Evolutionary conservation across 176 grass and related monocot species (phyloP).

Genomic region (Triticum timopheevii): DNA sequence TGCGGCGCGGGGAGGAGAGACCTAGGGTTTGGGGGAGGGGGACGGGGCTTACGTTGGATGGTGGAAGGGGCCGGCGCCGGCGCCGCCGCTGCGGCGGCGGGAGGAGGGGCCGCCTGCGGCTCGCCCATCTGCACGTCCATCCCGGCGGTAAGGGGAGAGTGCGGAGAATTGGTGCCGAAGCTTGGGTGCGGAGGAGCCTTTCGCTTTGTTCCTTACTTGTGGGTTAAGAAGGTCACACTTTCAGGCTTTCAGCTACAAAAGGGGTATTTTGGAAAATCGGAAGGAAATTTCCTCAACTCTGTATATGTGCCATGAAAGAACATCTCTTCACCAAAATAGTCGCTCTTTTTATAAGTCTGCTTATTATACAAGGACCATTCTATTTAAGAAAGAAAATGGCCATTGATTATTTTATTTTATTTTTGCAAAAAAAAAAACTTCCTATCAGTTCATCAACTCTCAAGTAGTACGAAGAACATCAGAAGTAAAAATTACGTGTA

Average conservation of each 20-base stretch:
- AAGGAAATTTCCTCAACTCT: too few relatives aligned
- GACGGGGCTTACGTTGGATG: conserved; percentile 24
- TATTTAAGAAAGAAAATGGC: too few relatives aligned
- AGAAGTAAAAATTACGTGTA: too few relatives aligned
- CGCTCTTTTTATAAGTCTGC: too few relatives aligned
- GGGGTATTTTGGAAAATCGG: not conserved
- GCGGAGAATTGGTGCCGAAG: not conserved
- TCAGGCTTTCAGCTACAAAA: not conserved
- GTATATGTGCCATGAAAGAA: too few relatives aligned
- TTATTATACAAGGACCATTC: too few relatives aligned
- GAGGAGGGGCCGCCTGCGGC: not conserved
- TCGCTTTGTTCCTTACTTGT: conserved; percentile 12
- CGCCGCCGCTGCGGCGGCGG: not conserved
- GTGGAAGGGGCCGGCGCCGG: not conserved
- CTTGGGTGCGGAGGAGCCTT: not conserved
- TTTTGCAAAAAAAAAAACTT: too few relatives aligned
- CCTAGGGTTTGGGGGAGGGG: conserved; percentile 36
- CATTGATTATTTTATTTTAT: too few relatives aligned
- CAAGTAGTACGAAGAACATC: too few relatives aligned
- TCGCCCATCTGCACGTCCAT: conserved; percentile 48
- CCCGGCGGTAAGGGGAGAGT: conserved; percentile 10
- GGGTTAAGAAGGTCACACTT: not conserved
- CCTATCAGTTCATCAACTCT: too few relatives aligned
- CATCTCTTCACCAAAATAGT: too few relatives aligned
- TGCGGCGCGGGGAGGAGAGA: not conserved